Conservation (phyloP, 305 asterid genomes). For the Plantago rigida region DNA sequence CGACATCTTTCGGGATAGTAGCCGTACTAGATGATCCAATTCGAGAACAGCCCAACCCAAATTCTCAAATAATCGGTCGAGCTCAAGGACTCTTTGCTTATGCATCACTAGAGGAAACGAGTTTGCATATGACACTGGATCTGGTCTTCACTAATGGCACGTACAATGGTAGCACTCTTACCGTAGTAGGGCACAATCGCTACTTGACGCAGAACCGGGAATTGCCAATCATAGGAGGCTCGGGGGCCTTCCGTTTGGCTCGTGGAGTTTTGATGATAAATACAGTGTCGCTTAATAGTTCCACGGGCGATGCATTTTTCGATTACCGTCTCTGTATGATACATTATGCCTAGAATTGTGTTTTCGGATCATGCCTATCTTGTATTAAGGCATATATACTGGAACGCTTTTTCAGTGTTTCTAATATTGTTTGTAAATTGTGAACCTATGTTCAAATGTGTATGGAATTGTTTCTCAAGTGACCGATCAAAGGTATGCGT, state of each 20-base stretch:
- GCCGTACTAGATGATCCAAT: constrained; percentile 20
- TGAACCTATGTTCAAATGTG: too few species aligned
- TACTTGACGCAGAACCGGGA: constrained; percentile 25
- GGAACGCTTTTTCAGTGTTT: too few species aligned
- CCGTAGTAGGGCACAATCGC: constrained; percentile 32
- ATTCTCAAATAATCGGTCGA: constrained; percentile 32
- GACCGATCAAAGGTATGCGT: too few species aligned
- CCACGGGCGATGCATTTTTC: constrained; percentile 31
- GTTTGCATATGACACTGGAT: constrained; percentile 32
- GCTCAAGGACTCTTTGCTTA: constrained; percentile 35
- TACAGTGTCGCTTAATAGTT: constrained; percentile 20
- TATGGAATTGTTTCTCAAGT: too few species aligned
- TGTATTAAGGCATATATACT: too few species aligned
- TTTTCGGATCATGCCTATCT: too few species aligned
- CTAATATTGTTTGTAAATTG: too few species aligned
- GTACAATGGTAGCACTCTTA: constrained; percentile 32
- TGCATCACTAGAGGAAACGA: constrained; percentile 30
- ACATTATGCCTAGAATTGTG: constrained; percentile 19
- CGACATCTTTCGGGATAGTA: constrained; percentile 22
- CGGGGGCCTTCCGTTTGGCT: constrained; percentile 39
- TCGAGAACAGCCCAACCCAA: constrained; percentile 19
- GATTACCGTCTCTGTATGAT: constrained; percentile 28
- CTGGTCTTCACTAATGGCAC: constrained; percentile 31
- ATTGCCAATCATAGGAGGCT: constrained; percentile 39
- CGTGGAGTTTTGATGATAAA: constrained; percentile 28